Base-by-base conservation (phyloP, 352 stramenopile species). In the Globisporangium abappressorium region DNA sequence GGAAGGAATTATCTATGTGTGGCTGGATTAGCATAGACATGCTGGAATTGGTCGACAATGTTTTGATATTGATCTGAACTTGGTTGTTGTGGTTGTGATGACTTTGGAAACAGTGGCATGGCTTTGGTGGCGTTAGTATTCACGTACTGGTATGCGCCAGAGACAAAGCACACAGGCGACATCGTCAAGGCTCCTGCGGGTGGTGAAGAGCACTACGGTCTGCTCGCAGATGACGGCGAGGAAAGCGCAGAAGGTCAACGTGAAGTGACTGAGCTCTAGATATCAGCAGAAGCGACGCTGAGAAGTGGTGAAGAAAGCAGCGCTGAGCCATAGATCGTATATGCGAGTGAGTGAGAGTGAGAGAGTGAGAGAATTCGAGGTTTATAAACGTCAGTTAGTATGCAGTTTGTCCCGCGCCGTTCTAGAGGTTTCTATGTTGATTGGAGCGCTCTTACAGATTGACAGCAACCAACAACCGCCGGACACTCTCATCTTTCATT, bases 111-210 rank as follows among this genome's bases (percentile, higher is more conserved):
- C n/a, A 83, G 79, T 58, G 80, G 60, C 20, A 73, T 93, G 57
- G 74, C 82, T 18, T 62, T 71, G 1, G 26, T 64, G 14, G 75
- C 69, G 1, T 78, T 84, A 55, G 26, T 75, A 15, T 93, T 89
- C 64, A 82, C 91, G 15, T 79, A 75, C 63, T 57, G 54, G 46
- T 80, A 76, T 41, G 72, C 93, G 6, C 78, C 81, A 5, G 87
- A 95, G 68, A 92, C 85, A 11, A 88, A 81, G 56, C 71, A 84
- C 57, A 79, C 71, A 64, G 84, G 78, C 51, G 41, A 66, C 66
- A 51, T 69, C 43, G 8, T 20, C 15, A 76, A 74, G 24, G 51
- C 33, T 11, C 49, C 38, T 12, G 46, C 68, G 24, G 53, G 46
- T 34, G 67, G 62, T 18, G 85, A 90, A 66, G 73, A 82, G 65